A percentile compares a stretch with the other conserved stretches of the same genome.
phyloP scores from a whole-genome alignment of 2,329 filamentous ascomycete species.

The Aspergillus ochraceus region DNA sequence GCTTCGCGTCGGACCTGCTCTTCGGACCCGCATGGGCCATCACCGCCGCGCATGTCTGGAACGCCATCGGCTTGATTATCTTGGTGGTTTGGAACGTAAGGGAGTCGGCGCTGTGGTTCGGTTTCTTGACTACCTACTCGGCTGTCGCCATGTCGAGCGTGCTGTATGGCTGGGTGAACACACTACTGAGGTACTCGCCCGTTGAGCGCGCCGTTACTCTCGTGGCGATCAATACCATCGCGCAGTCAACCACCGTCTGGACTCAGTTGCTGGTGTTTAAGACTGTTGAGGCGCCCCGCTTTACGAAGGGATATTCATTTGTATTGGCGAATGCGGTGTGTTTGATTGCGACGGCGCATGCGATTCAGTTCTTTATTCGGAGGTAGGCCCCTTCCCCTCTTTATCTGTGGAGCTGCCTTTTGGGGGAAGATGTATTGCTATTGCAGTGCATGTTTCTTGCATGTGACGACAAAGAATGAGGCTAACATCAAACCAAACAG shows the following conservation, averaged over 20 bases:
- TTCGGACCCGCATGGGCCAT: conserved; percentile 58
- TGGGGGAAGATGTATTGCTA: no score
- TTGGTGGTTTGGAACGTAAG: conserved; percentile 58
- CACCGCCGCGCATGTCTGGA: conserved; percentile 52
- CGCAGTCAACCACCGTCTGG: conserved; percentile 59
- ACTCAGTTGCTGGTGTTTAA: conserved; percentile 55
- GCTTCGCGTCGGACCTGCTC: conserved; percentile 56
- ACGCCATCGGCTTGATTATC: conserved; percentile 55
- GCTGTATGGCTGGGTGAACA: conserved; percentile 59
- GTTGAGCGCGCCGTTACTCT: conserved; percentile 52
- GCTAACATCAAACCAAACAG: no score
- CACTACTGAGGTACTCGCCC: conserved; percentile 39
- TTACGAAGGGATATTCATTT: conserved; percentile 46
- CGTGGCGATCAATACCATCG: conserved; percentile 54
- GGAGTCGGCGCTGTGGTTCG: conserved; percentile 56
- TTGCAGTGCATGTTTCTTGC: no score
- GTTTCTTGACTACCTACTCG: conserved; percentile 52
- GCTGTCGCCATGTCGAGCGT: conserved; percentile 56
- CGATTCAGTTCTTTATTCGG: conserved; percentile 19
- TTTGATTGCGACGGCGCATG: conserved; percentile 33
- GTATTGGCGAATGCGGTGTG: conserved; percentile 40
- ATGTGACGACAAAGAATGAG: no score
- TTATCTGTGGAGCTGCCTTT: neutral
- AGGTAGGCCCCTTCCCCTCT: conserved; percentile 14
- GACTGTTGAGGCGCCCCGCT: conserved; percentile 46